Evolutionary conservation across 1,139 yeast species (phyloP).

Genomic region (Yamadazyma kanchanaburiensis): DNA sequence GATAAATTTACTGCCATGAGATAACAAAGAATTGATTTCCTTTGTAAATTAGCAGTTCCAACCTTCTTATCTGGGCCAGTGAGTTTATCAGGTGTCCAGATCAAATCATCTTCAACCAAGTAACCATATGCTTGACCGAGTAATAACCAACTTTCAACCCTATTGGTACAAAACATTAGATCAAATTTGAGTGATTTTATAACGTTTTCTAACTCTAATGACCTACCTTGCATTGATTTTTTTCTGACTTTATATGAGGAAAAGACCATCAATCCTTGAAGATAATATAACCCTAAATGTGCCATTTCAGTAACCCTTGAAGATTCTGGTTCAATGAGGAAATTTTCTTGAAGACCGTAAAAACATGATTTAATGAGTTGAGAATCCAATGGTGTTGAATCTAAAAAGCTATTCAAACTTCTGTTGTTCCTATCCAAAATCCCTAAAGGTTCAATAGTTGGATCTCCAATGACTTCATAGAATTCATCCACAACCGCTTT

Average conservation of each 20-base stretch:
- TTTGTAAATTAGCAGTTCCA: conserved; percentile 61
- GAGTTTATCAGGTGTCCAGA: conserved; percentile 87
- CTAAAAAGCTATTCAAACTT: conserved; percentile 49
- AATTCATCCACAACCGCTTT: conserved; percentile 70
- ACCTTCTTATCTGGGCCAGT: conserved; percentile 61
- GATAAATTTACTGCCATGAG: conserved; percentile 67
- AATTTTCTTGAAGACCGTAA: conserved; percentile 47
- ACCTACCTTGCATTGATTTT: conserved; percentile 73
- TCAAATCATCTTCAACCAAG: conserved; percentile 81
- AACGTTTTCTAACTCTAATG: conserved; percentile 77
- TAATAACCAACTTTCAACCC: conserved; percentile 85
- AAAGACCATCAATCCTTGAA: conserved; percentile 68
- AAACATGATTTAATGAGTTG: conserved; percentile 53
- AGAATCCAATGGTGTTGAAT: conserved; percentile 44
- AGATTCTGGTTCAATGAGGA: conserved; percentile 11
- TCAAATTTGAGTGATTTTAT: conserved; percentile 65
- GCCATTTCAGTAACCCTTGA: conserved; percentile 14
- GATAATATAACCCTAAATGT: conserved; percentile 61
- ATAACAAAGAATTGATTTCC: conserved; percentile 70
- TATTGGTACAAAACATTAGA: conserved; percentile 57
- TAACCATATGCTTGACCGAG: conserved; percentile 79
- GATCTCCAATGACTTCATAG: conserved; percentile 71
- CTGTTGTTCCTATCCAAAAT: conserved; percentile 41
- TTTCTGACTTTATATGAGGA: conserved; percentile 65
- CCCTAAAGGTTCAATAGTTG: conserved; percentile 38